Percentiles rank a stretch among this genome's conserved stretches.
Conservation (phyloP, 192 early-diverging fungal genomes). For the Umbelopsis sp. region DNA sequence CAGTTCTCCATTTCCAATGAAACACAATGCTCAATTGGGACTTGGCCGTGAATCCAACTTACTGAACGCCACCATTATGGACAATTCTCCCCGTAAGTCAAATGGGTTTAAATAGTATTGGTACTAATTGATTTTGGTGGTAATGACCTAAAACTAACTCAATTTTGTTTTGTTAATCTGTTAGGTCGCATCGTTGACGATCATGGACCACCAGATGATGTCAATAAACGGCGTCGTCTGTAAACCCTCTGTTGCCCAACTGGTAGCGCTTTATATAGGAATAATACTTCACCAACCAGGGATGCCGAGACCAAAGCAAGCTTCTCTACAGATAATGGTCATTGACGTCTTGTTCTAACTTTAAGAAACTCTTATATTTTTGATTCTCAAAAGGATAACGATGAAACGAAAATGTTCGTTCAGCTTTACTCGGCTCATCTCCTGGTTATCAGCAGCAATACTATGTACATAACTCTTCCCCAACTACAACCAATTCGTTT, state of each 20-base stretch:
- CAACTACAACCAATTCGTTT: neutral
- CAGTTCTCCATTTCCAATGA: conserved; percentile 1
- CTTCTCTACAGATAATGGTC: neutral
- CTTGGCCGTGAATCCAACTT: conserved; percentile 24
- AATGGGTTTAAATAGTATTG: neutral
- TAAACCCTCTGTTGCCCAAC: neutral
- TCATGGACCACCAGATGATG: neutral
- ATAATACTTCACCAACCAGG: neutral
- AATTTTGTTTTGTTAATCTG: neutral
- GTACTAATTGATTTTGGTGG: too few relatives aligned
- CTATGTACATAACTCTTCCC: conserved; percentile 16
- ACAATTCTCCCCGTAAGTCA: neutral
- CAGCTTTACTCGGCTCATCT: neutral
- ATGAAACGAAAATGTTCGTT: neutral
- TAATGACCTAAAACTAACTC: neutral
- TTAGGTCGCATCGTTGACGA: neutral
- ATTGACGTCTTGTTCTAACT: neutral
- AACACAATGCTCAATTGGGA: neutral
- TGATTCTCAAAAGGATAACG: neutral
- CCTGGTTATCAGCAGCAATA: neutral
- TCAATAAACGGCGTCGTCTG: neutral
- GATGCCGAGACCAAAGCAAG: neutral
- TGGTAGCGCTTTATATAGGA: neutral
- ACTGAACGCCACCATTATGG: conserved; percentile 11
- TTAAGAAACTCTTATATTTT: neutral